Conservation (phyloP, 495 filamentous ascomycete species). For the Aspergillus taichungensis region DNA sequence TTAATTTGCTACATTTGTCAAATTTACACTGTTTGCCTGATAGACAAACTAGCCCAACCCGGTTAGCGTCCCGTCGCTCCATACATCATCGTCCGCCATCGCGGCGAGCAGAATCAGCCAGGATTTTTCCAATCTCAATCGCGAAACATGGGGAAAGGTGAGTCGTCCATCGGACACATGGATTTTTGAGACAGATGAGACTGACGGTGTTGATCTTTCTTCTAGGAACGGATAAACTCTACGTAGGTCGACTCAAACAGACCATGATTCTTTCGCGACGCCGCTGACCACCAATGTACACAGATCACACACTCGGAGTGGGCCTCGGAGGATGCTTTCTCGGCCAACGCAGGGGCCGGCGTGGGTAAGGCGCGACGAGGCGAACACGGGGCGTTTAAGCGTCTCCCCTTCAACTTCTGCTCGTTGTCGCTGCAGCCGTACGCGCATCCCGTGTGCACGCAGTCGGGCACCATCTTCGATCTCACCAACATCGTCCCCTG, state of each 20-base stretch:
- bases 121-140: slow-evolving; percentile 7
- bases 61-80: slow-evolving; percentile 1
- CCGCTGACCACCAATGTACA: slow-evolving; percentile 4
- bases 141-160: slow-evolving; percentile 51
- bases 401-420: slow-evolving; percentile 97
- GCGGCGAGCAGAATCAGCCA: slow-evolving; percentile 3
- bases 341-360: slow-evolving; percentile 64
- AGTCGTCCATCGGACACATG: slow-evolving; percentile 2
- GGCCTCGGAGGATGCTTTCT: slow-evolving; percentile 82
- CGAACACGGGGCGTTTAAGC: slow-evolving; percentile 63
- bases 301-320: slow-evolving; percentile 93
- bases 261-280: not conserved
- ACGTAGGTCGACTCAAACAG: slow-evolving; percentile 38
- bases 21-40: not conserved
- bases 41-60: not conserved
- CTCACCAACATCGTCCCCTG: slow-evolving; percentile 80
- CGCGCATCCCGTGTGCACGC: slow-evolving; percentile 74
- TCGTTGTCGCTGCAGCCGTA: slow-evolving; percentile 91
- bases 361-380: slow-evolving; percentile 41
- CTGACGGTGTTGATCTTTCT: not conserved
- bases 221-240: slow-evolving; percentile 64
- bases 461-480: slow-evolving; percentile 73
- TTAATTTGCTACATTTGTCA: not conserved
- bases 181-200: not conserved
- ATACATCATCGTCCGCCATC: slow-evolving; percentile 6